Conservation (phyloP, 1,284 basidiomycete genomes). For the Mrakiaceae sp. region DNA sequence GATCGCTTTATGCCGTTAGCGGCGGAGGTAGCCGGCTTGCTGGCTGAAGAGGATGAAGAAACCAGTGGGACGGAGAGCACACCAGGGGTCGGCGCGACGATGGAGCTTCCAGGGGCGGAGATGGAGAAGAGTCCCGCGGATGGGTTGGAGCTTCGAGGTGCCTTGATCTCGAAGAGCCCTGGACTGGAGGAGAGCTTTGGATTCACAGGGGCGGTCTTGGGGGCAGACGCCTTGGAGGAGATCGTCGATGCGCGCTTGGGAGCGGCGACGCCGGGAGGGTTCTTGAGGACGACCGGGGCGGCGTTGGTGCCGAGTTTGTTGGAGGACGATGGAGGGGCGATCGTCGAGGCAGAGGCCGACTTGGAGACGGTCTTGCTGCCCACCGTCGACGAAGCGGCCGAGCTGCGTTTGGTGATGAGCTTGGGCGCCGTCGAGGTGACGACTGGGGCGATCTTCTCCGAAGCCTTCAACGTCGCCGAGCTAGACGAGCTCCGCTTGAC, state of each 20-base stretch:
- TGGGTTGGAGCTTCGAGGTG: conserved; percentile 12
- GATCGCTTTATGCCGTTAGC: neutral
- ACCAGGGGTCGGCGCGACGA: conserved; percentile 7
- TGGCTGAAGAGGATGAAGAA: neutral
- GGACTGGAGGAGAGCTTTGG: neutral
- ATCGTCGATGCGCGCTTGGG: conserved; percentile 3
- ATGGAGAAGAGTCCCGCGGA: conserved; percentile 6
- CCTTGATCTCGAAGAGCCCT: conserved; percentile 12
- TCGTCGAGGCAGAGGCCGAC: neutral
- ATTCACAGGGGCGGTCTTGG: neutral
- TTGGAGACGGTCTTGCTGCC: conserved; percentile 3
- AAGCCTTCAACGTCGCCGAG: conserved; percentile 14
- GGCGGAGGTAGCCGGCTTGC: neutral
- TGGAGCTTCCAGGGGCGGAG: conserved; percentile 15
- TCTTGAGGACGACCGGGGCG: neutral
- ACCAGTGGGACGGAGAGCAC: neutral
- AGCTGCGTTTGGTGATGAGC: neutral
- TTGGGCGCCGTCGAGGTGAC: neutral
- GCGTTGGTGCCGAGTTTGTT: neutral
- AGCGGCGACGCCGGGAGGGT: conserved; percentile 2
- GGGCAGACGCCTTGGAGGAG: neutral
- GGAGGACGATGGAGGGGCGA: neutral
- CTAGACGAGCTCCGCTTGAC: conserved; percentile 13
- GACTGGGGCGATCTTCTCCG: neutral
- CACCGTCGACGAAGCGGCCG: conserved; percentile 9